These are phyloP conservation scores for Fusarium decemcellulare DNA, from an alignment of 2,329 filamentous ascomycete species.

Conservation along the genomic window DNA sequence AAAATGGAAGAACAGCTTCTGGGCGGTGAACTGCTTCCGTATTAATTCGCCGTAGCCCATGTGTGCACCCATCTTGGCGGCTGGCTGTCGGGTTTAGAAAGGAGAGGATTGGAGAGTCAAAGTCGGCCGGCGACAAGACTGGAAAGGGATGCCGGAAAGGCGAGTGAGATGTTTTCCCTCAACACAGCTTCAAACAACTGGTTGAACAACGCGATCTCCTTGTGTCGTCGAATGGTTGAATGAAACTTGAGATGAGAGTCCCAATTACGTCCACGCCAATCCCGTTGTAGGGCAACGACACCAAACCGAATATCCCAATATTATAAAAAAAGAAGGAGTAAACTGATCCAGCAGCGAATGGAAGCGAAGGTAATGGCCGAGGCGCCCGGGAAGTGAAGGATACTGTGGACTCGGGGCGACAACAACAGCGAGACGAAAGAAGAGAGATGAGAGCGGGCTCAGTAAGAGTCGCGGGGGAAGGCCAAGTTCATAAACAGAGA, in stretches of 20 bases:
- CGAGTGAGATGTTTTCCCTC: background rate
- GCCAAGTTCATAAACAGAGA: slow-evolving; percentile 42
- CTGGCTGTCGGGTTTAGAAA: slow-evolving; percentile 27
- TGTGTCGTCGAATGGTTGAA: slow-evolving; percentile 3
- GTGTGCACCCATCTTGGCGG: slow-evolving; percentile 55
- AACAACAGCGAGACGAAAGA: slow-evolving; percentile 42
- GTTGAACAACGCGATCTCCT: background rate
- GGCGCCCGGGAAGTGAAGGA: slow-evolving; percentile 29
- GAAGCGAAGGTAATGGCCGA: slow-evolving; percentile 44
- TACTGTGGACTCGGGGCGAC: slow-evolving; percentile 28
- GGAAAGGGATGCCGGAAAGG: slow-evolving; percentile 9
- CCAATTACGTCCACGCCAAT: slow-evolving; percentile 5
- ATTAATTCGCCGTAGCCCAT: slow-evolving; percentile 60
- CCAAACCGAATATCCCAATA: slow-evolving; percentile 31
- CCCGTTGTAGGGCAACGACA: slow-evolving; percentile 13
- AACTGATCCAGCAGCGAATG: slow-evolving; percentile 72
- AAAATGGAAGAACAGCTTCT: slow-evolving; percentile 84
- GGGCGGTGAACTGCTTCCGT: slow-evolving; percentile 76
- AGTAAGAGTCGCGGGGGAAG: slow-evolving; percentile 25
- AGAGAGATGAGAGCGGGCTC: slow-evolving; percentile 29
- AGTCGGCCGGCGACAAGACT: slow-evolving; percentile 42
- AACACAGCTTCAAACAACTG: background rate
- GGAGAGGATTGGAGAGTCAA: slow-evolving; percentile 17
- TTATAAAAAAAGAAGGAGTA: slow-evolving; percentile 54
- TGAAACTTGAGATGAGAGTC: background rate